Base-by-base conservation (phyloP, 2,329 filamentous ascomycete species). In the Verticillium nubilum region DNA sequence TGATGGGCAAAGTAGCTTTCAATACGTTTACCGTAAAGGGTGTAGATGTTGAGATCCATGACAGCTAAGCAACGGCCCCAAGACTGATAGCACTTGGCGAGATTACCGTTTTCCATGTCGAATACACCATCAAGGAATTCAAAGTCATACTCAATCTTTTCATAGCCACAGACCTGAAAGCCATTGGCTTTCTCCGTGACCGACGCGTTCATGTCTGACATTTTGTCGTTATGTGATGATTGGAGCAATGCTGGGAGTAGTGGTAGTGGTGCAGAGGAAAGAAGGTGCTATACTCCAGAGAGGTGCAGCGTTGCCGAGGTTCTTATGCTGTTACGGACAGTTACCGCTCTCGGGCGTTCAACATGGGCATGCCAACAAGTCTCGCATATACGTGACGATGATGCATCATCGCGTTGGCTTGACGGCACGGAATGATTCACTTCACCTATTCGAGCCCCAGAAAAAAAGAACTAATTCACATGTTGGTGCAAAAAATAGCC, bases 91-190 rank as follows among this genome's bases (percentile, higher is more conserved):
- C 84, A 87, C 28, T 85, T 74, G 17, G 87, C 85, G 10, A 91
- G 79, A 65, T 89, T 80, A 17, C 75, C 66, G 67, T 89, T 88
- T 63, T 77, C 67, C 50, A 77, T 67, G 68, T 88, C 76, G 72
- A 91, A 90, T 59, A 91, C 80, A 54, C 82, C 84, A 65, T 91
- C 87, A 54, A 90, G 80, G 73, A 91, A 90, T 58, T 85, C 84
- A 71, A 91, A 91, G 73, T 89, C 86, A 70, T 90, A 90, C 68
- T 88, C 84, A 68, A 90, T 90, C 78, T 89, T 90, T 78, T 91
- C 88, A 66, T 89, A 89, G 26, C 88, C 88, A 65, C 86, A 84
- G 62, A 90, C 87, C 64, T 88, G 84, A 74, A 90, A 90, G 37
- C 87, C 88, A 61, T 79, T 77, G 66, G 79, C 74, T 62, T 85